Evolutionary conservation across 2,329 filamentous ascomycete genomes (phyloP).

Genomic region (Tolypocladium endophyticum): DNA sequence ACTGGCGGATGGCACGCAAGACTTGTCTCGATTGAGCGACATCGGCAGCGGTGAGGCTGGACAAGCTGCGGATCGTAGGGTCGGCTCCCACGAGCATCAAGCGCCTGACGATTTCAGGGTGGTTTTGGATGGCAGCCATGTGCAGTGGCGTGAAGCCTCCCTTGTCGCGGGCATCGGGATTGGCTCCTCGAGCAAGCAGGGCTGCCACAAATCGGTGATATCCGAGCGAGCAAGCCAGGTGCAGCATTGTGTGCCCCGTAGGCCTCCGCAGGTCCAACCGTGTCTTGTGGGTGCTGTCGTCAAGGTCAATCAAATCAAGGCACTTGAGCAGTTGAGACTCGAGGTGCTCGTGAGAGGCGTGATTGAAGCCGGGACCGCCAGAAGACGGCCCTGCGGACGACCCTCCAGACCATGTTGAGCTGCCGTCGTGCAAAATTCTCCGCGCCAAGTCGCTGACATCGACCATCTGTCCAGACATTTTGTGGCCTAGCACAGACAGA

Average conservation of each 20-base stretch:
- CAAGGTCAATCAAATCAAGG: slow-evolving; percentile 69
- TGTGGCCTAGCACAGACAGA: slow-evolving; percentile 51
- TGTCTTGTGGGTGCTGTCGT: slow-evolving; percentile 59
- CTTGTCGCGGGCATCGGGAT: slow-evolving; percentile 63
- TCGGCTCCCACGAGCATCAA: slow-evolving; percentile 66
- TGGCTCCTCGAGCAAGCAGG: slow-evolving; percentile 66
- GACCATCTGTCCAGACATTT: slow-evolving; percentile 52
- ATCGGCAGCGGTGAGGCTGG: slow-evolving; percentile 61
- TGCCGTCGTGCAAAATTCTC: slow-evolving; percentile 43
- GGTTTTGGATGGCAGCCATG: slow-evolving; percentile 66
- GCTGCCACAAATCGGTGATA: slow-evolving; percentile 67
- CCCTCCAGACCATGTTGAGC: slow-evolving; percentile 34
- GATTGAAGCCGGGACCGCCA: slow-evolving; percentile 33
- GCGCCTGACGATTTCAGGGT: slow-evolving; percentile 64
- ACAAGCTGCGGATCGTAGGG: slow-evolving; percentile 56
- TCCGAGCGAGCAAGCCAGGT: slow-evolving; percentile 66
- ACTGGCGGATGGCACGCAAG: slow-evolving; percentile 50
- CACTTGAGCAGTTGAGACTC: slow-evolving; percentile 62
- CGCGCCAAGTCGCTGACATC: slow-evolving; percentile 52
- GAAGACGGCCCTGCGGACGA: slow-evolving; percentile 27
- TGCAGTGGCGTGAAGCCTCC: slow-evolving; percentile 77
- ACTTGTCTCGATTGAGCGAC: slow-evolving; percentile 57
- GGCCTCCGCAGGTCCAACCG: slow-evolving; percentile 53
- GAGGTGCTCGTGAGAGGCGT: slow-evolving; percentile 37
- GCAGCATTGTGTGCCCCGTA: slow-evolving; percentile 72